A percentile compares a stretch with the other conserved stretches of the same genome.
Evolutionary conservation across 116 monocot genomes (phyloP).

Genomic region (Zostera marina): DNA sequence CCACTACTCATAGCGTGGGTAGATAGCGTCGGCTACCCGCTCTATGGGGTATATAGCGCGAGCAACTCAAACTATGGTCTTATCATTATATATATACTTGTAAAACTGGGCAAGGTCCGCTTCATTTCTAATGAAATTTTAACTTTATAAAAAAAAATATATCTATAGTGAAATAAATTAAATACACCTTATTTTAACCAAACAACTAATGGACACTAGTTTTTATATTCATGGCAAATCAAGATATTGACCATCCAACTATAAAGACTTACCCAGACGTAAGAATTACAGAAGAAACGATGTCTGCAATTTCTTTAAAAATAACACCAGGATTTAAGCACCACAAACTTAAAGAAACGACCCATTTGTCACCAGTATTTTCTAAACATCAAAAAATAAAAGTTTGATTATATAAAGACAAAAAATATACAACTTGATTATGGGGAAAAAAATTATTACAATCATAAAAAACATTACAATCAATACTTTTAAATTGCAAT

Average conservation of each 20-base stretch:
- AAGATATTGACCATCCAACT: neutral
- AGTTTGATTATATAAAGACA: neutral
- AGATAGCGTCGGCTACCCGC: too few species aligned
- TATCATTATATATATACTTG: too few species aligned
- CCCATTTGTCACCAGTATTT: conserved; percentile 36
- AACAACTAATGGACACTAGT: neutral
- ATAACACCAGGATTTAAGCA: conserved; percentile 94
- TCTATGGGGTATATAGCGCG: too few species aligned
- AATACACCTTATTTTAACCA: too few species aligned
- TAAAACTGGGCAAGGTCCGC: too few species aligned
- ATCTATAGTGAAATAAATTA: neutral
- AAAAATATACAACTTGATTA: neutral
- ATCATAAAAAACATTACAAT: too few species aligned
- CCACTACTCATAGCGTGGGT: too few species aligned
- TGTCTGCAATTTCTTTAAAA: conserved; percentile 73
- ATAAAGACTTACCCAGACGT: conserved; percentile 61
- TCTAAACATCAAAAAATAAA: conserved; percentile 18
- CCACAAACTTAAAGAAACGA: conserved; percentile 62
- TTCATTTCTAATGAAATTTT: too few species aligned
- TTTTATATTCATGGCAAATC: neutral
- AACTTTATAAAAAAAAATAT: too few species aligned
- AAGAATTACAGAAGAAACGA: conserved; percentile 81
- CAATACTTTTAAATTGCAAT: conserved; percentile 39
- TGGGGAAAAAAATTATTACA: too few species aligned
- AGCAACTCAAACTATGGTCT: too few species aligned